phyloP scores from a whole-genome alignment of 2,329 filamentous ascomycete species.

The Pezicula radicicola region DNA sequence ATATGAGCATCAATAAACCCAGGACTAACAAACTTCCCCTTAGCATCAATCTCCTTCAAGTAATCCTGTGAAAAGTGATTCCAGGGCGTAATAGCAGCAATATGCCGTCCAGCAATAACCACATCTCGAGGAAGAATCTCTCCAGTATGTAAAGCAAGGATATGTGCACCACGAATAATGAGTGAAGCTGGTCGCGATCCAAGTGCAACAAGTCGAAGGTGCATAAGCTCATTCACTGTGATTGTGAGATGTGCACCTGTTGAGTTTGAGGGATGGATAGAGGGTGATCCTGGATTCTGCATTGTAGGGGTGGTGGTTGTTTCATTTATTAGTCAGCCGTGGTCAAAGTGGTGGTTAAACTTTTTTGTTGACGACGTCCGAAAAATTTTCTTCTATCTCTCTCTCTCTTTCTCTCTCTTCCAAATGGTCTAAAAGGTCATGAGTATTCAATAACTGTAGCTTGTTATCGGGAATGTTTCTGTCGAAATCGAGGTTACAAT shows the following conservation, averaged over 20 bases:
- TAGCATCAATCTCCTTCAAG: slow-evolving; percentile 13
- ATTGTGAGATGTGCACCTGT: slow-evolving; percentile 19
- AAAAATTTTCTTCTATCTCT: too few species aligned
- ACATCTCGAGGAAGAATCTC: slow-evolving; percentile 19
- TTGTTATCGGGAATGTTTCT: too few species aligned
- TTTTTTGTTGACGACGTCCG: too few species aligned
- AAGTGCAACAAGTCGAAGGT: slow-evolving; percentile 13
- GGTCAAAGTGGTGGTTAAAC: too few species aligned
- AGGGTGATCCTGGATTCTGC: slow-evolving; percentile 1
- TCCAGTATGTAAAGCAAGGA: slow-evolving; percentile 16
- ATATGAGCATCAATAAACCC: slow-evolving; percentile 21
- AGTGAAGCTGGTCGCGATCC: slow-evolving; percentile 12
- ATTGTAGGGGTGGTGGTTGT: background rate
- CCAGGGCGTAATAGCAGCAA: slow-evolving; percentile 21
- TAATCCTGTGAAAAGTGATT: slow-evolving; percentile 12
- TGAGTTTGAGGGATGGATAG: slow-evolving; percentile 6
- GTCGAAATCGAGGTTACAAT: too few species aligned
- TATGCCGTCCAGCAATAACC: slow-evolving; percentile 17
- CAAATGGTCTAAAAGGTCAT: too few species aligned
- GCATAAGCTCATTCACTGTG: slow-evolving; percentile 15
- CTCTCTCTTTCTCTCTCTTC: too few species aligned
- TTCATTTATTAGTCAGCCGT: too few species aligned
- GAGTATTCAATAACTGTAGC: too few species aligned
- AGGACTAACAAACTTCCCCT: slow-evolving; percentile 16
- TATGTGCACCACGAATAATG: slow-evolving; percentile 17